A percentile compares a stretch with the other conserved stretches of the same genome.
phyloP scores from a whole-genome alignment of 176 grass and related monocot genomes.

The Hordeum marinum region DNA sequence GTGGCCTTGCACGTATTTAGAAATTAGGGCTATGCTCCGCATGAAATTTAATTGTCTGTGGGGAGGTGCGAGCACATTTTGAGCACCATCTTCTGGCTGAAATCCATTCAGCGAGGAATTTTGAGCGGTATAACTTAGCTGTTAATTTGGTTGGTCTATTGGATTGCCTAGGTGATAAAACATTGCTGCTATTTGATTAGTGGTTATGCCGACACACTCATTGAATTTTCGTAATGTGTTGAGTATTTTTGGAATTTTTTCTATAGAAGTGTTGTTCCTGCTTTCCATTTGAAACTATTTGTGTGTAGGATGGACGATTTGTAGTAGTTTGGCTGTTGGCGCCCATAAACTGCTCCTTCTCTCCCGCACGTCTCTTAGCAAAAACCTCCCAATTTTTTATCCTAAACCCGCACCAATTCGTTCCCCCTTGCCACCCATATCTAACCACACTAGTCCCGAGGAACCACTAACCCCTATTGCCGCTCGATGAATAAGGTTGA shows the following conservation, averaged over 20 bases:
- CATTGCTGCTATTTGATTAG: neutral
- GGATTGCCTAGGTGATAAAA: neutral
- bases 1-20: neutral
- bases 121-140: neutral
- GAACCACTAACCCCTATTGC: too few relatives aligned
- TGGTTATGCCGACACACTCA: neutral
- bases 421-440: too few relatives aligned
- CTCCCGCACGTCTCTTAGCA: too few relatives aligned
- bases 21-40: neutral
- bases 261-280: neutral
- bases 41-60: constrained; percentile 1
- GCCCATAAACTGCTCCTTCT: too few relatives aligned
- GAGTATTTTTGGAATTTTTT: too few relatives aligned
- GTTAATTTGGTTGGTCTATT: constrained; percentile 19
- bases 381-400: too few relatives aligned
- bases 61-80: constrained; percentile 27
- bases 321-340: neutral
- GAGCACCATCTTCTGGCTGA: too few relatives aligned
- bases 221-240: too few relatives aligned
- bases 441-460: too few relatives aligned
- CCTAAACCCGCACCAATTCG: too few relatives aligned
- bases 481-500: too few relatives aligned
- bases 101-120: neutral
- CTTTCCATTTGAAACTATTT: neutral
- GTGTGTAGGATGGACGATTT: neutral